Conservation (phyloP, 768 basidiomycete genomes). For the Mycena vulgaris region DNA sequence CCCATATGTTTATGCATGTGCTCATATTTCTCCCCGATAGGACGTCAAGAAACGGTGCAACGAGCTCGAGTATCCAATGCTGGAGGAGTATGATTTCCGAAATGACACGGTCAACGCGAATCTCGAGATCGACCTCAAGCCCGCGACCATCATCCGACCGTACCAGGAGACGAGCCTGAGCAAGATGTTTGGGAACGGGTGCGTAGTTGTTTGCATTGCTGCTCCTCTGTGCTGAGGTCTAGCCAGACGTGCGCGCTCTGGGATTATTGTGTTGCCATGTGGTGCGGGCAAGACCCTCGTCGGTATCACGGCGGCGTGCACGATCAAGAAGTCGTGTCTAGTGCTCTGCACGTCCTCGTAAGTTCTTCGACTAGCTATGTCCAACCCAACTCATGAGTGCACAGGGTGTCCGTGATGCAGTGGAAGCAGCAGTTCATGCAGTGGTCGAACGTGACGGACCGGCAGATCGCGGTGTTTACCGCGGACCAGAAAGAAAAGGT, state of each 20-base stretch:
- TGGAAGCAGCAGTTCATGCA: slow-evolving; percentile 99
- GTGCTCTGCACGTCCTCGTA: slow-evolving; percentile 98
- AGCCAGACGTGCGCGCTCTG: slow-evolving; percentile 93
- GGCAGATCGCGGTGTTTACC: slow-evolving; percentile 97
- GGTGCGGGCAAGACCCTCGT: slow-evolving; percentile 99
- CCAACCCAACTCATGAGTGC: slow-evolving; percentile 24
- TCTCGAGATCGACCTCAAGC: slow-evolving; percentile 98
- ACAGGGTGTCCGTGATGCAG: slow-evolving; percentile 95
- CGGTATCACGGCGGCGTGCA: slow-evolving; percentile 99
- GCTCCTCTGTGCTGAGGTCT: slow-evolving; percentile 26
- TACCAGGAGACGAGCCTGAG: slow-evolving; percentile 99
- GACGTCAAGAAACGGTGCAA: slow-evolving; percentile 97
- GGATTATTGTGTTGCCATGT: slow-evolving; percentile 98
- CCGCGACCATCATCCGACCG: slow-evolving; percentile 95
- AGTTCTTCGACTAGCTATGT: slow-evolving; percentile 50
- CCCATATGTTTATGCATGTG: slow-evolving; percentile 4
- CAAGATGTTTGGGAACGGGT: slow-evolving; percentile 99
- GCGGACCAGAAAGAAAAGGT: slow-evolving; percentile 99
- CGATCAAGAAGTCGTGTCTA: slow-evolving; percentile 98
- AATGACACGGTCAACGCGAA: slow-evolving; percentile 98
- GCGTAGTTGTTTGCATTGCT: slow-evolving; percentile 41
- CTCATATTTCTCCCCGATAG: slow-evolving; percentile 53
- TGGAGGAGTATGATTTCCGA: slow-evolving; percentile 99
- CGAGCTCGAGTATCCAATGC: slow-evolving; percentile 96
- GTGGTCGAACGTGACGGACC: slow-evolving; percentile 98